Conservation (phyloP, 768 basidiomycete species). For the Lactarius hengduanensis region DNA sequence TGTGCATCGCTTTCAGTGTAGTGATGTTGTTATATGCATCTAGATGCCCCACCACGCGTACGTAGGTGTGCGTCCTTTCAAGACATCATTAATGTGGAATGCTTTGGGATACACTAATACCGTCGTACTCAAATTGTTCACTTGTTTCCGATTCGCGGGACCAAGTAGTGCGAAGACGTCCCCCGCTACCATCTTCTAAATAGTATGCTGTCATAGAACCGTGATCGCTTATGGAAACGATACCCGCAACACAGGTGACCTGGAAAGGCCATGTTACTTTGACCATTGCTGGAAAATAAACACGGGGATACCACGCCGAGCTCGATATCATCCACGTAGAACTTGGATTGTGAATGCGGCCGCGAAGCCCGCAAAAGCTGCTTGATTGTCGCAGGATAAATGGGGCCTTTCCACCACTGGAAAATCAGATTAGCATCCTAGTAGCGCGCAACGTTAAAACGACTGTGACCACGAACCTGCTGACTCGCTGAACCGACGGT, state of each 20-base stretch:
- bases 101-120: not conserved
- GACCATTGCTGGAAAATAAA: not conserved
- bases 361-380: slow-evolving; percentile 47
- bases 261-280: slow-evolving; percentile 26
- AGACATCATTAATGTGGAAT: not conserved
- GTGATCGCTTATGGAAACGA: slow-evolving; percentile 29
- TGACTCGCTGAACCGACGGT: not conserved
- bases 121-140: not conserved
- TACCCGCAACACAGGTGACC: slow-evolving; percentile 53
- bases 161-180: slow-evolving; percentile 21
- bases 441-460: not conserved
- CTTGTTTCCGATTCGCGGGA: not conserved
- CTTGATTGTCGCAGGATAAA: slow-evolving; percentile 53
- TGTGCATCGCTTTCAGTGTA: slow-evolving; percentile 39
- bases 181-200: slow-evolving; percentile 42
- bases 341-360: slow-evolving; percentile 9
- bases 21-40: slow-evolving; percentile 39
- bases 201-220: slow-evolving; percentile 19
- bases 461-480: slow-evolving; percentile 9
- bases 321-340: slow-evolving; percentile 21
- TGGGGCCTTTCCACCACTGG: not conserved
- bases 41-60: slow-evolving; percentile 19
- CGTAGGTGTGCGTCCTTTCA: slow-evolving; percentile 10
- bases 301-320: slow-evolving; percentile 15
- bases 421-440: not conserved